phyloP scores from a whole-genome alignment of 176 grass and related monocot species.

The Ananas comosus region DNA sequence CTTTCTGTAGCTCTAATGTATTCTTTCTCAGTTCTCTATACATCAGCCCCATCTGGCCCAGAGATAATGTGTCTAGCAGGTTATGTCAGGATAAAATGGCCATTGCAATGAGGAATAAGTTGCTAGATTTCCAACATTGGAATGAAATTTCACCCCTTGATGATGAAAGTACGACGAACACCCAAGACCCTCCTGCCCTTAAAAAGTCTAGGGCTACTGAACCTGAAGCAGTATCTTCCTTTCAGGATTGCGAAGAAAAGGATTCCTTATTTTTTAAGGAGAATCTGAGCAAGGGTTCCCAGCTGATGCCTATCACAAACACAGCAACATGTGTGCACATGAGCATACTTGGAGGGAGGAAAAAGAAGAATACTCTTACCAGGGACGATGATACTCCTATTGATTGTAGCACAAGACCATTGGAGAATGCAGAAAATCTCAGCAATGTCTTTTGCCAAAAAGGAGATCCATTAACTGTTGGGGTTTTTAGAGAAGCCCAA shows the following conservation, averaged over 20 bases:
- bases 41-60: constrained; percentile 1
- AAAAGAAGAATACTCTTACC: constrained; percentile 23
- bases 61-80: constrained; percentile 4
- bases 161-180: constrained; percentile 13
- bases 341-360: constrained; percentile 1
- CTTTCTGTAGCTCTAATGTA: constrained; percentile 4
- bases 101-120: constrained; percentile 7
- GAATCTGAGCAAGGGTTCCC: constrained; percentile 20
- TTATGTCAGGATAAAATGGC: constrained; percentile 3
- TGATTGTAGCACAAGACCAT: background rate
- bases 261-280: constrained; percentile 5
- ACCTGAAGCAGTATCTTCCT: constrained; percentile 11
- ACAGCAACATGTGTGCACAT: constrained; percentile 5
- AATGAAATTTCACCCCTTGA: constrained; percentile 1
- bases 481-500: constrained; percentile 3
- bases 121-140: constrained; percentile 3
- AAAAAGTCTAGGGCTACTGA: constrained; percentile 16
- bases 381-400: constrained; percentile 5
- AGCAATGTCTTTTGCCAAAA: constrained; percentile 15
- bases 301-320: background rate
- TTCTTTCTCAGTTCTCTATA: constrained; percentile 2
- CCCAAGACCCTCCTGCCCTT: constrained; percentile 1
- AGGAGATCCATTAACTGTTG: constrained; percentile 6
- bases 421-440: background rate
- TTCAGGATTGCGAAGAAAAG: constrained; percentile 13